Percentiles rank a stretch among this genome's conserved stretches.
phyloP scores from a whole-genome alignment of 352 stramenopile species.

The Thraustochytrium striatum region DNA sequence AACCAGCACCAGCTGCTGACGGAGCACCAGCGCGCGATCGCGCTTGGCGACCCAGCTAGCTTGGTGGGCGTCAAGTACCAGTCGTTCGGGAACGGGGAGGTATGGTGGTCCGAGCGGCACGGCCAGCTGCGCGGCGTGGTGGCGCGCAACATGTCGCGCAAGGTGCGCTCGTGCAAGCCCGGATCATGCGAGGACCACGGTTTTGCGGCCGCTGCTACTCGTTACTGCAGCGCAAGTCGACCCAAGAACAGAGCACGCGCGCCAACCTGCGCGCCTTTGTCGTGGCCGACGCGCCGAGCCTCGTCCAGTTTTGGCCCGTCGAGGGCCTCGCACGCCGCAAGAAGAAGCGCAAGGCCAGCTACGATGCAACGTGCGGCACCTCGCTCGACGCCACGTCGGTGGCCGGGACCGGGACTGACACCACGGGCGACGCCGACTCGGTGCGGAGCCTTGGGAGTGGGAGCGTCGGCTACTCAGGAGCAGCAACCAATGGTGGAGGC shows the following conservation, averaged over 20 bases:
- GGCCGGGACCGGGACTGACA: not conserved
- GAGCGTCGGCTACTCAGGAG: not conserved
- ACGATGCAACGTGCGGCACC: not conserved
- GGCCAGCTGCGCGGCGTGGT: not conserved
- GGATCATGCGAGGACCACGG: not conserved
- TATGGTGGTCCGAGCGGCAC: conserved; percentile 13
- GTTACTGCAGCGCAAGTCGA: not conserved
- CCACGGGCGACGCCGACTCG: conserved; percentile 1
- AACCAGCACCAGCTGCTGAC: not conserved
- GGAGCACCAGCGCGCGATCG: not conserved
- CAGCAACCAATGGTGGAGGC: not conserved
- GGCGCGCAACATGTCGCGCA: conserved; percentile 17
- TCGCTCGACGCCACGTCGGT: not conserved
- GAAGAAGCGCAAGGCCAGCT: not conserved
- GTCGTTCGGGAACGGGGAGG: conserved; percentile 18
- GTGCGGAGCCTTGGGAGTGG: not conserved
- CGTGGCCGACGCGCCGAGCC: not conserved
- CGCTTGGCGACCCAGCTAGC: not conserved
- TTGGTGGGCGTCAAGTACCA: conserved; percentile 42
- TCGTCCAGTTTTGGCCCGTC: conserved; percentile 39
- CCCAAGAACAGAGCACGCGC: not conserved
- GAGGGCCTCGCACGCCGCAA: not conserved
- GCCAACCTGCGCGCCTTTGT: conserved; percentile 15
- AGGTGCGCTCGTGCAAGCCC: conserved; percentile 19
- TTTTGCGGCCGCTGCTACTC: conserved; percentile 5